A percentile compares a stretch with the other conserved stretches of the same genome.
phyloP scores from a whole-genome alignment of 1,284 basidiomycete species.

The Sparassis latifolia region DNA sequence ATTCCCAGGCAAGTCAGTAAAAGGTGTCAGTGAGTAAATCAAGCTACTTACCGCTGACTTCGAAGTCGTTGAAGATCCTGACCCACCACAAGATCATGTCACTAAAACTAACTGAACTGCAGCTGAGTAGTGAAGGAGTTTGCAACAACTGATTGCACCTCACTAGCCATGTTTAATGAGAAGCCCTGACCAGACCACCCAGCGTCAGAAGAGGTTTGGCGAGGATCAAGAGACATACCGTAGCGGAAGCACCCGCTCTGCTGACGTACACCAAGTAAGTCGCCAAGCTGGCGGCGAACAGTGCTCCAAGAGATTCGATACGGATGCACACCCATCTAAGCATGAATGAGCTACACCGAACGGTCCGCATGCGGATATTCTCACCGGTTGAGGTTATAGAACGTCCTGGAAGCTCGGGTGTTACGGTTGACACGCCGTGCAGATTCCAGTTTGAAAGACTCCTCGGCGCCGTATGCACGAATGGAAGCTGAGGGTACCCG shows the following conservation, averaged over 20 bases:
- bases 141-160: slow-evolving; percentile 1
- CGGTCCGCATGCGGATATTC: slow-evolving; percentile 2
- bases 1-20: slow-evolving; percentile 14
- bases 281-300: slow-evolving; percentile 45
- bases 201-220: too few relatives aligned
- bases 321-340: slow-evolving; percentile 18
- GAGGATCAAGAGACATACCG: too few relatives aligned
- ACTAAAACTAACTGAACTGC: slow-evolving; percentile 43
- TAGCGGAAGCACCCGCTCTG: slow-evolving; percentile 14
- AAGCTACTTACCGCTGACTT: slow-evolving; percentile 43
- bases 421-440: slow-evolving; percentile 41
- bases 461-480: slow-evolving; percentile 51
- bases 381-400: slow-evolving; percentile 50
- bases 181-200: slow-evolving; percentile 35
- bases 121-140: not conserved
- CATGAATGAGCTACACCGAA: slow-evolving; percentile 3
- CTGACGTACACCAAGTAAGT: slow-evolving; percentile 41
- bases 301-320: slow-evolving; percentile 42
- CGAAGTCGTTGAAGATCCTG: slow-evolving; percentile 48
- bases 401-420: slow-evolving; percentile 38
- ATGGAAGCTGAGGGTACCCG: slow-evolving; percentile 44
- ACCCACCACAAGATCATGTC: slow-evolving; percentile 50
- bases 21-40: not conserved
- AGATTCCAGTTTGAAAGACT: slow-evolving; percentile 40
- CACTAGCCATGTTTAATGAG: slow-evolving; percentile 41